Conservation (phyloP, 306 rosid species). For the Cyamopsis tetragonoloba region DNA sequence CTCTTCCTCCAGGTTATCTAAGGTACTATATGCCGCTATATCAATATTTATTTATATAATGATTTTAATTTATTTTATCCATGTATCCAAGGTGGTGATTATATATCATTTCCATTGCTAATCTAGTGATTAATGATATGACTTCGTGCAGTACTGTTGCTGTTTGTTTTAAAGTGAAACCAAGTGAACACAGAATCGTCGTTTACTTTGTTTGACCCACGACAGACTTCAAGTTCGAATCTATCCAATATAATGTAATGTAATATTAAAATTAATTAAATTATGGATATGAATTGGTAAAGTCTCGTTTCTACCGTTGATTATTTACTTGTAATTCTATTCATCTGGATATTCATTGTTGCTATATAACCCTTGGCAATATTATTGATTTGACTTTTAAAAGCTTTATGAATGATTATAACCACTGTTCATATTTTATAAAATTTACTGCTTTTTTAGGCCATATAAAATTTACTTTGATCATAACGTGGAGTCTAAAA, state of each 20-base stretch:
- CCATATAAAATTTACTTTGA: no score
- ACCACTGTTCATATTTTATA: no score
- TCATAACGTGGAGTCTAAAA: no score
- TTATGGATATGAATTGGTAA: no score
- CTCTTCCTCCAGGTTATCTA: slow-evolving; percentile 4
- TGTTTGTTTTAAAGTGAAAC: slow-evolving; percentile 18
- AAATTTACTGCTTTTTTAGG: no score
- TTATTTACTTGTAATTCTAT: no score
- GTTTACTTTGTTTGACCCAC: not conserved
- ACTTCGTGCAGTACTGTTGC: slow-evolving; percentile 36
- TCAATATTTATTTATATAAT: not conserved
- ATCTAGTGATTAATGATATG: not conserved
- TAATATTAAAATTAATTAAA: no score
- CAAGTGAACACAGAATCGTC: not conserved
- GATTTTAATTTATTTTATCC: not conserved
- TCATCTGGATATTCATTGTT: not conserved
- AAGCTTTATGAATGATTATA: no score
- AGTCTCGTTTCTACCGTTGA: no score
- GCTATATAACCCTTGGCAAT: not conserved
- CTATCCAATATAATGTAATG: no score
- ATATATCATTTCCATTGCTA: not conserved
- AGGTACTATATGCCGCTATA: slow-evolving; percentile 23
- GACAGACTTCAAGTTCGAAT: no score
- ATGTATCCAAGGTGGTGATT: not conserved
- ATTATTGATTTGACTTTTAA: no score